Evolutionary conservation across 352 stramenopile genomes (phyloP), one percentile per base, ranked within the genome.

Genomic region (Globisporangium emineosum): DNA sequence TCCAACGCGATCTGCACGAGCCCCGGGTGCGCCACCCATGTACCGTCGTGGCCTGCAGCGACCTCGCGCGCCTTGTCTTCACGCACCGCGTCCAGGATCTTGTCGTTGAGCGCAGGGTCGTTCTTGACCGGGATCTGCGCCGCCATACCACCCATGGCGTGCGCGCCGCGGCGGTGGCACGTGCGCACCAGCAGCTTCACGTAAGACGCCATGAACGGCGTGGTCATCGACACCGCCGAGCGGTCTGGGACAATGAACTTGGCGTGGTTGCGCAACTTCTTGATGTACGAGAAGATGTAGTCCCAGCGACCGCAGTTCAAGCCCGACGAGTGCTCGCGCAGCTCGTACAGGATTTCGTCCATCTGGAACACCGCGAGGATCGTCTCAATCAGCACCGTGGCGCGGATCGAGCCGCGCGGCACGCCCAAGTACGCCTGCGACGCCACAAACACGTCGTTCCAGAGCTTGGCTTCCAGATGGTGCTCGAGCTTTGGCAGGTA

Each of bases 211-310:
- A 99, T 97, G 70, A 98, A 97, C 23, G 92, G 94, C 64, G 91
- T 97, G 5, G 89, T 94, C 96, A 99, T 99, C 43, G 83, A 89
- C 19, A 99, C 82, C 65, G 93, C 83, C 57, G 82, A 86, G 30
- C 96, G 86, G 75, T 99, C 96, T 5, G 96, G 96, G 55, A 97
- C 84, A 35, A 98, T 81, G 62, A 96, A 98, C 74, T 94, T 78
- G n/a, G 68, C 43, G 70, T 97, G 90, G 70, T 91, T 90, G 69
- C 94, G 93, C 54, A 98, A 87, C 76, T 97, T 96, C 77, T 99
- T 99, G 70, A 99, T 98, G 78, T 97, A 98, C 35, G 89, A 98
- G 74, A 99, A 99, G 49, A 98, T 95, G 72, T 99, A 99, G 79
- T 99, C 96, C 94, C 95, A 99, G 57, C 96, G 90, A 30, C 97